Evolutionary conservation across 495 filamentous ascomycete genomes (phyloP).

Genomic region (Tricharina praecox): DNA sequence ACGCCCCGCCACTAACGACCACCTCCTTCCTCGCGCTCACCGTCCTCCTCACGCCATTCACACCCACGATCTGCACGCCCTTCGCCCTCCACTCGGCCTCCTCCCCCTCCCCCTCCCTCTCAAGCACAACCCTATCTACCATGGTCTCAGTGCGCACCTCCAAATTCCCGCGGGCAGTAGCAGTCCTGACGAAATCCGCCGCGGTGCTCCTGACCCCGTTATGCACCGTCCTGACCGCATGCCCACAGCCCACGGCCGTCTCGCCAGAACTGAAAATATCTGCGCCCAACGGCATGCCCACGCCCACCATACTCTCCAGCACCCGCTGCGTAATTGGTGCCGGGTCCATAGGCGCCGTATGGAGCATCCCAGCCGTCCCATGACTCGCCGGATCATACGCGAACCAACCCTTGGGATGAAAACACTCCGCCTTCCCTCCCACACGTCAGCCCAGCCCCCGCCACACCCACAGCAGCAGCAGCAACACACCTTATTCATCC

Average conservation of each 20-base stretch:
- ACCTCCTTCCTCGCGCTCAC: constrained; percentile 29
- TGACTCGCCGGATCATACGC: constrained; percentile 28
- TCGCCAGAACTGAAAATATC: constrained; percentile 39
- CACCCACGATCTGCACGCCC: constrained; percentile 19
- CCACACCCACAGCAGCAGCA: background rate
- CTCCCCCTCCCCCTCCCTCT: too few relatives aligned
- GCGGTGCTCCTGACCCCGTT: constrained; percentile 35
- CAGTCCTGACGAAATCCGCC: constrained; percentile 31
- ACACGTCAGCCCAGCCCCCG: background rate
- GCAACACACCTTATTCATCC: constrained; percentile 34
- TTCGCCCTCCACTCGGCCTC: constrained; percentile 19
- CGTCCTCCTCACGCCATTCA: constrained; percentile 19
- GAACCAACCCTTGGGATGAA: constrained; percentile 29
- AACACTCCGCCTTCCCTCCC: constrained; percentile 31
- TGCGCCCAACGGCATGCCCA: constrained; percentile 32
- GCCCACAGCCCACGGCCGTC: constrained; percentile 35
- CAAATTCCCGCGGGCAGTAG: constrained; percentile 26
- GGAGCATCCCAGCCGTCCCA: constrained; percentile 32
- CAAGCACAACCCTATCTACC: constrained; percentile 29
- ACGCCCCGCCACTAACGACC: constrained; percentile 31
- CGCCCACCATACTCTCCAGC: constrained; percentile 33
- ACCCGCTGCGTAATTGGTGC: constrained; percentile 35
- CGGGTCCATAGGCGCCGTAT: constrained; percentile 35
- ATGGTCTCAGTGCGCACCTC: constrained; percentile 30
- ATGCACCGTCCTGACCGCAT: constrained; percentile 35